phyloP scores from a whole-genome alignment of 768 basidiomycete genomes.

The Xerocomellus intermedius region DNA sequence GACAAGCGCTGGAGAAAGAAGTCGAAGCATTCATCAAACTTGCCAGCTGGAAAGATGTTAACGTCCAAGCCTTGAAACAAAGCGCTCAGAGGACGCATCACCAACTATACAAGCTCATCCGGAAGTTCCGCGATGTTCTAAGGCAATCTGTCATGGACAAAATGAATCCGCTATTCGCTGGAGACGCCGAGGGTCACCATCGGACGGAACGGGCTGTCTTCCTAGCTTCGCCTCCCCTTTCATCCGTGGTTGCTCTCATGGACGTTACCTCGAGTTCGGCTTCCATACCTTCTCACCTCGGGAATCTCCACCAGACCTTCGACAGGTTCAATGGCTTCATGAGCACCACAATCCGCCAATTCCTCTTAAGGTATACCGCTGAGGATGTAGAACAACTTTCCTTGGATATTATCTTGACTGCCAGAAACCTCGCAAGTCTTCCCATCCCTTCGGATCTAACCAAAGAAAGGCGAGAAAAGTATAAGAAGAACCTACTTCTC shows the following conservation, averaged over 20 bases:
- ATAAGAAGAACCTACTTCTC: slow-evolving; percentile 67
- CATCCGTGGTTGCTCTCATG: background rate
- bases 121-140: slow-evolving; percentile 90
- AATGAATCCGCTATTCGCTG: slow-evolving; percentile 38
- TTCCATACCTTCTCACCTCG: slow-evolving; percentile 38
- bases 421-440: slow-evolving; percentile 53
- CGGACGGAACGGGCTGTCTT: slow-evolving; percentile 14
- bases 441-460: slow-evolving; percentile 41
- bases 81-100: slow-evolving; percentile 90
- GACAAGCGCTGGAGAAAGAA: slow-evolving; percentile 69
- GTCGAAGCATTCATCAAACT: slow-evolving; percentile 85
- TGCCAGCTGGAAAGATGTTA: slow-evolving; percentile 98
- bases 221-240: background rate
- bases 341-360: slow-evolving; percentile 39
- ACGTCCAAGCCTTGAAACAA: slow-evolving; percentile 88
- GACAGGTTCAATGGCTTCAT: slow-evolving; percentile 48
- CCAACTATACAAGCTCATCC: slow-evolving; percentile 85
- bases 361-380: slow-evolving; percentile 41
- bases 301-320: slow-evolving; percentile 50
- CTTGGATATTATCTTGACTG: slow-evolving; percentile 59
- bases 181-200: slow-evolving; percentile 33
- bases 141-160: slow-evolving; percentile 60
- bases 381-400: slow-evolving; percentile 54
- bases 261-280: slow-evolving; percentile 1
- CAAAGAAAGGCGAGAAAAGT: slow-evolving; percentile 56